phyloP scores from a whole-genome alignment of 2,329 filamentous ascomycete genomes.

The Fusarium lateritium region DNA sequence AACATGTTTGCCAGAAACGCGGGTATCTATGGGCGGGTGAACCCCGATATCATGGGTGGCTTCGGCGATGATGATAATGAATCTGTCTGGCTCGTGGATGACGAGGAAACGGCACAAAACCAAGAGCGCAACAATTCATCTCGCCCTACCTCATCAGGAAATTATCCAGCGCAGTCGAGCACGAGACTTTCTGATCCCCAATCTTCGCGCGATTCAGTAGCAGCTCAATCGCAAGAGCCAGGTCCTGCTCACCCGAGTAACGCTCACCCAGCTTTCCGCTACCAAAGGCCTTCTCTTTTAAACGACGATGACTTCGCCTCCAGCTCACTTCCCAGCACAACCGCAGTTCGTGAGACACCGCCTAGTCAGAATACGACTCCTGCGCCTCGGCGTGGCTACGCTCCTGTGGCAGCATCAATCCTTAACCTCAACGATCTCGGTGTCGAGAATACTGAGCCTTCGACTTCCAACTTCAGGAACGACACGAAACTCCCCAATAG shows the following conservation, averaged over 20 bases:
- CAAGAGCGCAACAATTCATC: constrained; percentile 9
- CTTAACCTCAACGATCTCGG: constrained; percentile 34
- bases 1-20: constrained; percentile 48
- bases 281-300: constrained; percentile 40
- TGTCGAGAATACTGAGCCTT: constrained; percentile 7
- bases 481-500: background rate
- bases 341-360: constrained; percentile 7
- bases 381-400: constrained; percentile 32
- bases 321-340: background rate
- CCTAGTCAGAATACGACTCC: constrained; percentile 6
- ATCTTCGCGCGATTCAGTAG: constrained; percentile 3
- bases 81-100: constrained; percentile 51
- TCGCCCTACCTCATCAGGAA: background rate
- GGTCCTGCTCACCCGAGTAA: constrained; percentile 24
- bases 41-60: constrained; percentile 50
- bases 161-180: constrained; percentile 8
- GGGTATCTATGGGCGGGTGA: constrained; percentile 51
- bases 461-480: constrained; percentile 1
- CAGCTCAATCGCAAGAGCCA: constrained; percentile 23
- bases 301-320: constrained; percentile 41
- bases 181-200: constrained; percentile 37
- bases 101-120: constrained; percentile 46
- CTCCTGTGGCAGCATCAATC: constrained; percentile 41
- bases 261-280: constrained; percentile 33
- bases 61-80: constrained; percentile 51